Conservation (phyloP, 2,329 filamentous ascomycete species). For the Blastomyces parvus region DNA sequence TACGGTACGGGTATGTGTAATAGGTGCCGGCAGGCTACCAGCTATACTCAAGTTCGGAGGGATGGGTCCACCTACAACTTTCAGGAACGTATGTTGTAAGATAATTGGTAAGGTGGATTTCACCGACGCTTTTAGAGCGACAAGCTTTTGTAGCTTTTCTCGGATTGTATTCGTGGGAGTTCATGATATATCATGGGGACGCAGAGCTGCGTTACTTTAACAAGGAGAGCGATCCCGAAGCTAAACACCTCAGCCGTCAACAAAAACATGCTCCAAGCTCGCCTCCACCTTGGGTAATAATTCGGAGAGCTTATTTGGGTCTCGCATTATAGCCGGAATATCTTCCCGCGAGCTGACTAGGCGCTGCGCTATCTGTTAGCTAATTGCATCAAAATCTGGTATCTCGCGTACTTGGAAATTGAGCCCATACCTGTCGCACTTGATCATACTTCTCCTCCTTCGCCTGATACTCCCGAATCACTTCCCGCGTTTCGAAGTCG, state of each 20-base stretch:
- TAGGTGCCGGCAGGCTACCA: not conserved
- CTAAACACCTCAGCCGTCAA: slow-evolving; percentile 1
- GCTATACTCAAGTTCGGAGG: not conserved
- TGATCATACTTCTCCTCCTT: slow-evolving; percentile 72
- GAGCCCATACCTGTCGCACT: slow-evolving; percentile 55
- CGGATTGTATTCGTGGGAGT: not conserved
- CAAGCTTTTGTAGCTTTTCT: not conserved
- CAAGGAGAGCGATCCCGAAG: not conserved
- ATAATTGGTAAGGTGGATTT: not conserved
- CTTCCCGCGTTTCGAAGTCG: slow-evolving; percentile 68
- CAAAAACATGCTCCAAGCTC: slow-evolving; percentile 43
- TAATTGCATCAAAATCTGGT: slow-evolving; percentile 7
- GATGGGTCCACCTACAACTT: not conserved
- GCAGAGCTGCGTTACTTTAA: not conserved
- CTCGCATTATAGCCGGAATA: slow-evolving; percentile 64
- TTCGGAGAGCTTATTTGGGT: slow-evolving; percentile 65
- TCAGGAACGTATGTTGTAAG: not conserved
- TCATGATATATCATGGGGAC: not conserved
- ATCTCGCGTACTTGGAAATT: slow-evolving; percentile 4
- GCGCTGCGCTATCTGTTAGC: slow-evolving; percentile 26
- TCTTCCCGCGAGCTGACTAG: slow-evolving; percentile 56
- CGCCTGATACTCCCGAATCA: slow-evolving; percentile 84
- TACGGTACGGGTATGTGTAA: not conserved
- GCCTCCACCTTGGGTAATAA: slow-evolving; percentile 63
- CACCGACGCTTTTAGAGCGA: not conserved